These are phyloP conservation scores for Lecanicillium sp. DNA, from an alignment of 2,329 filamentous ascomycete genomes.

Conservation along the genomic window DNA sequence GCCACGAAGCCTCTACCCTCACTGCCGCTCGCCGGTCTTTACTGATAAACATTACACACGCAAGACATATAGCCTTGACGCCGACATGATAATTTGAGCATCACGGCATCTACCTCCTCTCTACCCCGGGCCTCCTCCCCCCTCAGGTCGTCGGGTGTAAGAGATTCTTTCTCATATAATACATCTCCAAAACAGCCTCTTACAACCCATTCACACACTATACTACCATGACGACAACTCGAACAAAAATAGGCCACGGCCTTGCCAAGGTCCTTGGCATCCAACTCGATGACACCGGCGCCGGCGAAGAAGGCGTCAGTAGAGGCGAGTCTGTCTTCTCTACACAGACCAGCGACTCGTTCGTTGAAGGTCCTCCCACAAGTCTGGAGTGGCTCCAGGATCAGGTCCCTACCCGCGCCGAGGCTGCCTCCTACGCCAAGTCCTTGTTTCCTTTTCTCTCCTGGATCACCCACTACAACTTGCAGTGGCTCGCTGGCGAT, in stretches of 20 bases:
- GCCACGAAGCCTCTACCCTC: too few relatives aligned
- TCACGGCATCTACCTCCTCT: background rate
- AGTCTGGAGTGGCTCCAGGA: slow-evolving; percentile 63
- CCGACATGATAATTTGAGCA: background rate
- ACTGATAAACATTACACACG: too few relatives aligned
- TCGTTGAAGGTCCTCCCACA: slow-evolving; percentile 75
- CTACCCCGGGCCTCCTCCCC: background rate
- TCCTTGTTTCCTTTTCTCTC: slow-evolving; percentile 78
- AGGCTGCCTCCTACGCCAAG: slow-evolving; percentile 53
- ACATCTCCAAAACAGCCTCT: background rate
- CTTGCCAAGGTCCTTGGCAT: slow-evolving; percentile 78
- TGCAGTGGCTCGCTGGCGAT: slow-evolving; percentile 83
- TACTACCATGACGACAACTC: slow-evolving; percentile 25
- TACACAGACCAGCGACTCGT: slow-evolving; percentile 63
- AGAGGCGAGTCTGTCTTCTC: slow-evolving; percentile 77
- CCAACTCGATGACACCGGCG: slow-evolving; percentile 56
- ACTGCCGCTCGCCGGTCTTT: too few relatives aligned
- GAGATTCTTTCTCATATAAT: too few relatives aligned
- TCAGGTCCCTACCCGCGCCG: slow-evolving; percentile 49
- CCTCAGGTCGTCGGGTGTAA: background rate
- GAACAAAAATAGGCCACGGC: slow-evolving; percentile 58
- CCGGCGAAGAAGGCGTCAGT: slow-evolving; percentile 47
- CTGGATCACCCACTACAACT: slow-evolving; percentile 89
- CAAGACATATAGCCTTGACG: too few relatives aligned
- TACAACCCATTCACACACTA: background rate